Conservation (phyloP, 768 basidiomycete genomes). For the Leccinum disarticulatum region DNA sequence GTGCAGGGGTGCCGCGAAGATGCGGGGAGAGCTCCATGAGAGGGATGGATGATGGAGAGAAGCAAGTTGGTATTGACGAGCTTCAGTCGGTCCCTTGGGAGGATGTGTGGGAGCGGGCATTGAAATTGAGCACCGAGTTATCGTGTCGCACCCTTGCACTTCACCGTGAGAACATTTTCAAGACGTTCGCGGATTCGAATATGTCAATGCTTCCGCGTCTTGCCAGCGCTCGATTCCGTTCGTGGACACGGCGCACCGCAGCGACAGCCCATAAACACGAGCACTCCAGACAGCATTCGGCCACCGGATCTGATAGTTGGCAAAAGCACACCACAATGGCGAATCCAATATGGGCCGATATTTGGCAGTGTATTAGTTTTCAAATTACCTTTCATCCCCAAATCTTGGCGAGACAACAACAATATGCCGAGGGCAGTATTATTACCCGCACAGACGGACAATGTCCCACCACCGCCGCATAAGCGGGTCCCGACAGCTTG, state of each 20-base stretch:
- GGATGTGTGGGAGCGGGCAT: constrained; percentile 42
- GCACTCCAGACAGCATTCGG: not conserved
- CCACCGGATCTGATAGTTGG: too few relatives aligned
- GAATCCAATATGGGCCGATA: not conserved
- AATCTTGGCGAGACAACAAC: constrained; percentile 18
- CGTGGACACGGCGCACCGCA: constrained; percentile 7
- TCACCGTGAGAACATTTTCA: constrained; percentile 30
- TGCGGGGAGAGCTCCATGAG: constrained; percentile 41
- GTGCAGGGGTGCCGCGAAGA: constrained; percentile 59
- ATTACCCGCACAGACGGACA: constrained; percentile 7
- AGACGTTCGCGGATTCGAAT: constrained; percentile 36
- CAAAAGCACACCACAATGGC: not conserved
- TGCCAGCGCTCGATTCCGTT: constrained; percentile 28
- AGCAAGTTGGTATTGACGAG: not conserved
- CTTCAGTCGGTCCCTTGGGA: constrained; percentile 22
- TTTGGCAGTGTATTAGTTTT: constrained; percentile 13
- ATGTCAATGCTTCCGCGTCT: constrained; percentile 34
- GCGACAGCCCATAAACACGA: constrained; percentile 20
- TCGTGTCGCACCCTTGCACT: constrained; percentile 35
- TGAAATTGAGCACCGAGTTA: constrained; percentile 41
- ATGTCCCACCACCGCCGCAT: constrained; percentile 3
- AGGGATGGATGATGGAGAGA: constrained; percentile 30
- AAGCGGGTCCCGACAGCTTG: not conserved
- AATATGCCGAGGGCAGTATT: constrained; percentile 18
- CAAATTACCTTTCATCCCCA: constrained; percentile 27